Percentiles rank a stretch among this genome's conserved stretches.
Evolutionary conservation across 2,329 filamentous ascomycete species (phyloP).

Genomic region (Neospermospora avenae): DNA sequence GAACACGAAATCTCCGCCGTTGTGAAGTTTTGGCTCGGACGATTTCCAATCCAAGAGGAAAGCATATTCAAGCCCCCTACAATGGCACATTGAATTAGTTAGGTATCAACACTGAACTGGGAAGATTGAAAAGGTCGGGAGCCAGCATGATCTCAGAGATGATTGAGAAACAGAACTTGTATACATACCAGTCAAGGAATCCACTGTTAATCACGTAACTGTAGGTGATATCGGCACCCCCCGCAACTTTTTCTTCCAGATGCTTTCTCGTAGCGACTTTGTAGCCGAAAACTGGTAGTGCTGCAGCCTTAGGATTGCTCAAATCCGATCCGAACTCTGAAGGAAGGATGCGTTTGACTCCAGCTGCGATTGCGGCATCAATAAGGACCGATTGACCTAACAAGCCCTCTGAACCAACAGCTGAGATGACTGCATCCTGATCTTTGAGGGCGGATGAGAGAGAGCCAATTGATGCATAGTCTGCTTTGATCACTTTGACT

Average conservation of each 20-base stretch:
- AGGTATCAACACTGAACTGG: too few relatives aligned
- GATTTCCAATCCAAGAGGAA: slow-evolving; percentile 42
- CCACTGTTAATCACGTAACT: slow-evolving; percentile 50
- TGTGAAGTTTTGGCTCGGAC: slow-evolving; percentile 42
- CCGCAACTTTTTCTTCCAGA: slow-evolving; percentile 39
- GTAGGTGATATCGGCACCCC: slow-evolving; percentile 48
- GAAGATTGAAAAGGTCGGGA: too few relatives aligned
- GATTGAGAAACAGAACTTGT: too few relatives aligned
- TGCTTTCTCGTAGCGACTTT: slow-evolving; percentile 46
- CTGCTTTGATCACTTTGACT: slow-evolving; percentile 43
- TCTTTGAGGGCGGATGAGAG: slow-evolving; percentile 48
- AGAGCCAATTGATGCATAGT: slow-evolving; percentile 42
- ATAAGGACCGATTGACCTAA: slow-evolving; percentile 49
- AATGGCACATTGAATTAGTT: too few relatives aligned
- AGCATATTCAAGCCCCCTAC: slow-evolving; percentile 39
- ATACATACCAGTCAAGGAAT: slow-evolving; percentile 52
- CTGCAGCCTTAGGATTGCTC: slow-evolving; percentile 37
- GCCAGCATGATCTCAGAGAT: too few relatives aligned
- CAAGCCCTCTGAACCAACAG: slow-evolving; percentile 38
- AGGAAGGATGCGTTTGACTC: slow-evolving; percentile 47
- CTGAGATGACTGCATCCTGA: slow-evolving; percentile 56
- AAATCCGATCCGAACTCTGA: slow-evolving; percentile 51
- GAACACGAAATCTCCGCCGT: slow-evolving; percentile 49
- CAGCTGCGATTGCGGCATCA: slow-evolving; percentile 51
- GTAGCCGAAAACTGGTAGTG: slow-evolving; percentile 48